A percentile compares a stretch with the other conserved stretches of the same genome.
Evolutionary conservation across 2,329 filamentous ascomycete species (phyloP).

Genomic region (Akanthomyces dipterigenus): DNA sequence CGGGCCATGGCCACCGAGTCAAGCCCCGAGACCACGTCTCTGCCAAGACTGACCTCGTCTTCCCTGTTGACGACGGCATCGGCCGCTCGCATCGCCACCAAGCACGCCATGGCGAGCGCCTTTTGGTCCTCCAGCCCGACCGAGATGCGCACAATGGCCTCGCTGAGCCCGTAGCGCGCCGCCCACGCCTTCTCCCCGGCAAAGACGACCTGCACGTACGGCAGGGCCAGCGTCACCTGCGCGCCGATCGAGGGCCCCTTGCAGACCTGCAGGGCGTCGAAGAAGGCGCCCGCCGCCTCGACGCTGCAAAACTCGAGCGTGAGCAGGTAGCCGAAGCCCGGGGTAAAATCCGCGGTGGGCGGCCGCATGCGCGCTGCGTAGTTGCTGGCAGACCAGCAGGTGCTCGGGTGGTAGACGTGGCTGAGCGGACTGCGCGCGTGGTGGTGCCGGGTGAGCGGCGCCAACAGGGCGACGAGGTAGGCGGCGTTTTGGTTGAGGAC

Average conservation of each 20-base stretch:
- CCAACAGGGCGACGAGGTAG: slow-evolving; percentile 33
- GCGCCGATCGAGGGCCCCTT: slow-evolving; percentile 47
- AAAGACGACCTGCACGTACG: slow-evolving; percentile 41
- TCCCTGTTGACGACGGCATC: neutral
- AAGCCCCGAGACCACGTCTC: neutral
- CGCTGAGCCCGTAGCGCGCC: slow-evolving; percentile 29
- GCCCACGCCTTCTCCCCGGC: slow-evolving; percentile 31
- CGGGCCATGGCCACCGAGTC: neutral
- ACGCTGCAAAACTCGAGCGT: slow-evolving; percentile 42
- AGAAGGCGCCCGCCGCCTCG: slow-evolving; percentile 26
- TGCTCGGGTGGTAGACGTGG: slow-evolving; percentile 38
- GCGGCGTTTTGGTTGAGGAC: slow-evolving; percentile 38
- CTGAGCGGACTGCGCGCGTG: slow-evolving; percentile 29
- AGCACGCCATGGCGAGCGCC: slow-evolving; percentile 23
- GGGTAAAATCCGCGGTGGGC: slow-evolving; percentile 36
- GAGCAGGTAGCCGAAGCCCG: slow-evolving; percentile 50
- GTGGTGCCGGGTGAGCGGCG: slow-evolving; percentile 15
- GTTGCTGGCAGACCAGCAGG: slow-evolving; percentile 16
- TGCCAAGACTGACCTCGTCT: neutral
- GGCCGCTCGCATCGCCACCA: neutral
- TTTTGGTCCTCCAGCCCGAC: slow-evolving; percentile 40
- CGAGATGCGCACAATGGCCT: slow-evolving; percentile 38
- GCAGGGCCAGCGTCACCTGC: slow-evolving; percentile 41
- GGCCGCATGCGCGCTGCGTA: slow-evolving; percentile 27
- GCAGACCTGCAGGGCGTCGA: slow-evolving; percentile 36